Percentiles rank a stretch among this genome's conserved stretches.
These are phyloP conservation scores for Plasmodium blacklocki DNA, from an alignment of 169 alveolate genomes.

Conservation along the genomic window DNA sequence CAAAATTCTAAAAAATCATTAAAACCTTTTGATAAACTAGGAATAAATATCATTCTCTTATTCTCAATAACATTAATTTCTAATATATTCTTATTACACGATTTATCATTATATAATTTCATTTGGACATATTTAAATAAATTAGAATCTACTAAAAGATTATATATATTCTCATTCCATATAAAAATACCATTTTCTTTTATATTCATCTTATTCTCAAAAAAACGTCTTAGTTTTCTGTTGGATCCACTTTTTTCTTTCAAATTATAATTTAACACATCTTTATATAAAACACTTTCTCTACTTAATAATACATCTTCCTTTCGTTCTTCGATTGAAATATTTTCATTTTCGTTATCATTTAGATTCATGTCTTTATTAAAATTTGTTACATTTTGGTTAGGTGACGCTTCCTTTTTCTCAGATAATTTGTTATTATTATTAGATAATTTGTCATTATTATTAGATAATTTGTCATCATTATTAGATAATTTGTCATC, in stretches of 20 bases:
- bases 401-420: no score
- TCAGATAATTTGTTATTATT: no score
- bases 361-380: neutral
- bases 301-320: constrained; percentile 19
- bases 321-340: no score
- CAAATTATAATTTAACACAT: constrained; percentile 24
- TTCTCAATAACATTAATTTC: constrained; percentile 57
- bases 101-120: constrained; percentile 34
- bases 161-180: constrained; percentile 69
- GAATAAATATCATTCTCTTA: constrained; percentile 45
- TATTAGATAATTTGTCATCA: no score
- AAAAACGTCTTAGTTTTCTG: constrained; percentile 14
- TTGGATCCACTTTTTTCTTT: neutral
- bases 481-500: no score
- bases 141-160: constrained; percentile 37
- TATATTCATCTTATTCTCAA: constrained; percentile 71
- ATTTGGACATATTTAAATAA: constrained; percentile 57
- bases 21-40: constrained; percentile 72
- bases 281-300: constrained; percentile 9
- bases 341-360: neutral
- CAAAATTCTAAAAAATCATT: constrained; percentile 66
- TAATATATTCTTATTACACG: constrained; percentile 21
- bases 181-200: constrained; percentile 53
- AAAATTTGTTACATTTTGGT: no score
- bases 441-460: no score